Evolutionary conservation across 2,329 filamentous ascomycete genomes (phyloP).

Genomic region (Talaromyces sp.): DNA sequence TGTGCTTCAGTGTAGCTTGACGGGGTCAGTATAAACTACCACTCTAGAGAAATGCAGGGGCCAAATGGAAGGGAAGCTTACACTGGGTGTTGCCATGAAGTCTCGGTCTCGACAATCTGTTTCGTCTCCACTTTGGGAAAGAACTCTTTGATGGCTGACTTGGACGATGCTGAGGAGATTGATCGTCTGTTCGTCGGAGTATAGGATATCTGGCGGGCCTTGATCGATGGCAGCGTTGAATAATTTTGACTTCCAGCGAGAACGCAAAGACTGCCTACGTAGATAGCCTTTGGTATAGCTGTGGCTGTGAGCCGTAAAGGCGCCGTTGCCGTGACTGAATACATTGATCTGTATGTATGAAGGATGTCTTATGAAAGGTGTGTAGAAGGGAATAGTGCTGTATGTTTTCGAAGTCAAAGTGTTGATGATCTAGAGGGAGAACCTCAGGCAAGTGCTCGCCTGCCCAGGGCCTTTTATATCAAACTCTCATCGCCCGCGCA

Average conservation of each 20-base stretch:
- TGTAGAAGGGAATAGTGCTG: background rate
- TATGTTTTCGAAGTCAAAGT: background rate
- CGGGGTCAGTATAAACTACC: background rate
- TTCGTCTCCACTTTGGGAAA: constrained; percentile 58
- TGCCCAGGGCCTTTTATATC: constrained; percentile 10
- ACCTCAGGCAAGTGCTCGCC: background rate
- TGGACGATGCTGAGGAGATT: constrained; percentile 33
- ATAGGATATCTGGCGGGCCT: constrained; percentile 25
- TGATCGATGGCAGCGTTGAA: constrained; percentile 27
- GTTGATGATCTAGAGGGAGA: background rate
- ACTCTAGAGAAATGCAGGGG: background rate
- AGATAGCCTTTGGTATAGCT: constrained; percentile 25
- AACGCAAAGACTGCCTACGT: constrained; percentile 8
- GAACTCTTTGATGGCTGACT: constrained; percentile 45
- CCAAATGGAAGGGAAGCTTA: constrained; percentile 28
- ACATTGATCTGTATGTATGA: constrained; percentile 4
- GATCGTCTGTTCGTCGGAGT: constrained; percentile 19
- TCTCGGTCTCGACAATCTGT: constrained; percentile 59
- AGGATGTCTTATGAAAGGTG: no score
- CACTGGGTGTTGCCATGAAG: constrained; percentile 66
- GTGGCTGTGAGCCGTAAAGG: constrained; percentile 28
- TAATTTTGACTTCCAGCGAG: constrained; percentile 16
- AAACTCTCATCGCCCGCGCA: background rate
- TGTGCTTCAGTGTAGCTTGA: constrained; percentile 67
- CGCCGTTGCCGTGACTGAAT: constrained; percentile 26